Base-by-base conservation (phyloP, 179 eudicot species). In the Beta macrorhiza region DNA sequence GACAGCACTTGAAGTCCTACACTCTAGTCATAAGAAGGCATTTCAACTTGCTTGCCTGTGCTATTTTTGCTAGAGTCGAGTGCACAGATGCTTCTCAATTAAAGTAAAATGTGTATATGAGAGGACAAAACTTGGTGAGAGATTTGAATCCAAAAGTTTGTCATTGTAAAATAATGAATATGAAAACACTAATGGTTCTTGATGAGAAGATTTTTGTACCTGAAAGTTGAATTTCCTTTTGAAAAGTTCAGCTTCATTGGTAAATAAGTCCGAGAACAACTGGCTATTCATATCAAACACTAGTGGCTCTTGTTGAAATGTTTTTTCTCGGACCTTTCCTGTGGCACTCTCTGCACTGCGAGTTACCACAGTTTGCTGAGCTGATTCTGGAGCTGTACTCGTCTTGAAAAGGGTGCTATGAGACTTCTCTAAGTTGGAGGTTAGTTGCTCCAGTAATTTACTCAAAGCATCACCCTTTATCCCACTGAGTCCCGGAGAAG, bases 381-480 rank as follows among this genome's bases (percentile, higher is more conserved):
- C 72, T 16, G 89, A 84, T 71, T 84, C 81, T 57, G 84, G 74
- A 68, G 85, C 59, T 72, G 78, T 77, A 63, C 78, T 88, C 9
- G 80, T 58, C 78, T 84, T 88, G 64, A 52, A 75, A 49, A 81
- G 79, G 72, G 73, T 85, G 17, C 37, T n/a, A 64, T 84, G 56
- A 59, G 97, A 82, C 79, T 87, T 75, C 82, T 91, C 95, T 0
- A 82, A 83, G 79, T 79, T 90, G 61, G 81, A 78, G 75, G 89
- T 88, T 68, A 93, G 78, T 82, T 90, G 93, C 80, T 96, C 97
- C 83, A 94, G 84, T 87, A 92, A 83, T 86, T 85, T 72, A 83
- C 94, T 92, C 75, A 96, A 86, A 70, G 93, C 89, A 85, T 92
- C 98, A 78, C 92, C 90, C 67, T 89, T 90, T 56, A 84, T 82